Conservation (phyloP, 192 early-diverging fungal species). For the Coemansia sp. region DNA sequence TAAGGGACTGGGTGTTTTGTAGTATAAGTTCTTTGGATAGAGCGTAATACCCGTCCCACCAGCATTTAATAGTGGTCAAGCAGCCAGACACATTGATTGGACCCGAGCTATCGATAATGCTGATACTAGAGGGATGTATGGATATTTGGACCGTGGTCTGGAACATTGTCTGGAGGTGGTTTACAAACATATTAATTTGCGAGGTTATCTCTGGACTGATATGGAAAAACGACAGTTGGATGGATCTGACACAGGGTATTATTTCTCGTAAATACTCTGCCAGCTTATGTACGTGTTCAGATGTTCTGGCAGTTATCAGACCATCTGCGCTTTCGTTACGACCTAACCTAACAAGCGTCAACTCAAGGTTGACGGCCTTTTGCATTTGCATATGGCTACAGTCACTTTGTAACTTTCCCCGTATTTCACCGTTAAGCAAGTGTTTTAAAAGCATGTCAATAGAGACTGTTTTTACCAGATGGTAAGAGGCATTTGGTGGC, state of each 20-base stretch:
- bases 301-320: background rate
- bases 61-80: background rate
- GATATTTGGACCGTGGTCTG: background rate
- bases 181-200: background rate
- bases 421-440: background rate
- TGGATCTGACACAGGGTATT: background rate
- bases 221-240: background rate
- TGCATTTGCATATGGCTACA: background rate
- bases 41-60: slow-evolving; percentile 1
- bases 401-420: background rate
- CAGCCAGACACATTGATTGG: background rate
- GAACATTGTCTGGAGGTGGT: background rate
- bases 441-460: background rate
- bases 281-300: background rate
- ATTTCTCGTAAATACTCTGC: background rate
- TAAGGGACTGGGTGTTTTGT: background rate
- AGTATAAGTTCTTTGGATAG: background rate
- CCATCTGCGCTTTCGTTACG: background rate
- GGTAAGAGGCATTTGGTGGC: background rate
- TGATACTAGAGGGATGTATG: background rate
- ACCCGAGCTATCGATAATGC: background rate
- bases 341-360: background rate
- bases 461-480: background rate
- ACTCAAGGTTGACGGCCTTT: background rate
- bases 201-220: background rate